phyloP scores from a whole-genome alignment of 1,284 basidiomycete genomes.

The Trichosporon sp. region DNA sequence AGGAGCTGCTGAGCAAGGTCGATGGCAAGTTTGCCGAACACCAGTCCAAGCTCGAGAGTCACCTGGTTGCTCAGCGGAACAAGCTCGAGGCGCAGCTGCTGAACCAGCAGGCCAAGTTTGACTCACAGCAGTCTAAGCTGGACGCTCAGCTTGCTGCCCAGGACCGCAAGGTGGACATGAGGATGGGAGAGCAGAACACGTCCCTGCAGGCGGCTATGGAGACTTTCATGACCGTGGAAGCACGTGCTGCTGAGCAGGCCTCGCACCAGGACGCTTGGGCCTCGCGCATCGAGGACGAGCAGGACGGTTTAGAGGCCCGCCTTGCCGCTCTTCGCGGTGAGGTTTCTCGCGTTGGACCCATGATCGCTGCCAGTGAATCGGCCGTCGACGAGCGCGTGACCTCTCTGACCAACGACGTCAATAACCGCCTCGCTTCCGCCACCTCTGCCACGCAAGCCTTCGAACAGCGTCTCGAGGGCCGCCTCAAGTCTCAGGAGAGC shows the following conservation, averaged over 20 bases:
- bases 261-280: constrained; percentile 20
- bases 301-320: constrained; percentile 10
- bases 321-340: constrained; percentile 12
- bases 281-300: constrained; percentile 17
- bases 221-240: constrained; percentile 15
- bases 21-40: background rate
- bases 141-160: constrained; percentile 14
- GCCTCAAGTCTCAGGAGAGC: constrained; percentile 13
- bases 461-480: constrained; percentile 11
- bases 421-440: background rate
- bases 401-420: background rate
- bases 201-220: constrained; percentile 18
- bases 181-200: constrained; percentile 14
- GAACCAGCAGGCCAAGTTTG: constrained; percentile 15
- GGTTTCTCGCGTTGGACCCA: constrained; percentile 17
- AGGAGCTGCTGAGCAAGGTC: background rate
- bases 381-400: constrained; percentile 13
- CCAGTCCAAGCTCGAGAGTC: constrained; percentile 12
- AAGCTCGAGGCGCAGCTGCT: constrained; percentile 7
- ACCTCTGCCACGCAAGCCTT: constrained; percentile 8
- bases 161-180: constrained; percentile 11
- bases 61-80: background rate
- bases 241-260: constrained; percentile 13
- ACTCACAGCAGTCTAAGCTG: constrained; percentile 11
- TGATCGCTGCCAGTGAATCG: constrained; percentile 13